Percentiles rank a stretch among this genome's conserved stretches.
These are phyloP conservation scores for Boletus sensibilis DNA, from an alignment of 768 basidiomycete species.

Conservation along the genomic window DNA sequence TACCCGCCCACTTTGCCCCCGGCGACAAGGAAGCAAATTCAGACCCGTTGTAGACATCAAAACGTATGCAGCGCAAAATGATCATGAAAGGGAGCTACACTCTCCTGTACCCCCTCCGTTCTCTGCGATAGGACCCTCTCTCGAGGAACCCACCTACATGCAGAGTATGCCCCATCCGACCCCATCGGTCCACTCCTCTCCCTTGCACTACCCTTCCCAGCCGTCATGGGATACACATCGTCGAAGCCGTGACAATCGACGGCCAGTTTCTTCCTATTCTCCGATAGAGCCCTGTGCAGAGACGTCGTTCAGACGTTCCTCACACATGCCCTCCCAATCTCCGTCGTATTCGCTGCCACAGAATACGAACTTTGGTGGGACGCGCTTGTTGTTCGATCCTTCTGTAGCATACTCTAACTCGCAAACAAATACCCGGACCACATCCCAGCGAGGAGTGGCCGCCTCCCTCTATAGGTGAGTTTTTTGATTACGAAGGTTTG, in stretches of 20 bases:
- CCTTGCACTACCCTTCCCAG: constrained; percentile 24
- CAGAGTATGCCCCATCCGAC: constrained; percentile 19
- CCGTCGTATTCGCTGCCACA: constrained; percentile 2
- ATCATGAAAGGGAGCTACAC: constrained; percentile 12
- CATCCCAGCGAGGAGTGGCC: constrained; percentile 22
- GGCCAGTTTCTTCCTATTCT: constrained; percentile 1
- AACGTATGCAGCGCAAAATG: neutral
- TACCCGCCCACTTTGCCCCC: neutral
- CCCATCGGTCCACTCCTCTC: constrained; percentile 21
- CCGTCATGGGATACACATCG: constrained; percentile 23
- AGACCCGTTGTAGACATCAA: constrained; percentile 7
- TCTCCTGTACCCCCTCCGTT: constrained; percentile 35
- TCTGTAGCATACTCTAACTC: constrained; percentile 45
- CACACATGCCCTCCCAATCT: constrained; percentile 11
- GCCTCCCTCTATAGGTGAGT: constrained; percentile 59
- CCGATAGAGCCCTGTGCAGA: constrained; percentile 9
- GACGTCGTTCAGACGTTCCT: constrained; percentile 21
- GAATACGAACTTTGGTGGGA: constrained; percentile 2
- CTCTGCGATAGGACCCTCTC: constrained; percentile 33
- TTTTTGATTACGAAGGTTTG: neutral
- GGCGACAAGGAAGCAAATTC: neutral
- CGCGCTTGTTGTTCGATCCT: constrained; percentile 42
- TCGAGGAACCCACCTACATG: constrained; percentile 38
- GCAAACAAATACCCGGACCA: constrained; percentile 6
- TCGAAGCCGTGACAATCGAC: constrained; percentile 7